Conservation (phyloP, 106 monocot genomes). For the Iris macrosiphon region DNA sequence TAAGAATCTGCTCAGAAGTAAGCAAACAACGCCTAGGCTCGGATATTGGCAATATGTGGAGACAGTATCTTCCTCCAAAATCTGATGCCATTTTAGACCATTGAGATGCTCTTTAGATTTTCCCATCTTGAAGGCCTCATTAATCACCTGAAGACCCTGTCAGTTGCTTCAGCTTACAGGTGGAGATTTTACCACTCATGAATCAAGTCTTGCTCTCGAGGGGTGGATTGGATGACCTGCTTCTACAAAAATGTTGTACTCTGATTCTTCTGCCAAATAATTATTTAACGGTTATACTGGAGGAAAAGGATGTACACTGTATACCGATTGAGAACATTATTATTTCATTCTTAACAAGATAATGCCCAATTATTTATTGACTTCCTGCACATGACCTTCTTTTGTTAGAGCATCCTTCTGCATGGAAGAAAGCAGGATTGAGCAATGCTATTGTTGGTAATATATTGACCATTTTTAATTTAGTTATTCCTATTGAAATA, state of each 20-base stretch:
- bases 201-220: background rate
- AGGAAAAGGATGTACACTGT: conserved; percentile 3
- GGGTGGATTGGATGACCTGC: background rate
- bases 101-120: conserved; percentile 9
- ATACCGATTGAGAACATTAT: background rate
- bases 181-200: background rate
- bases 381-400: background rate
- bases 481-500: too few species aligned
- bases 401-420: background rate
- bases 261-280: background rate
- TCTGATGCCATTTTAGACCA: conserved; percentile 36
- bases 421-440: background rate
- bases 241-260: too few species aligned
- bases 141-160: background rate
- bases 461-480: too few species aligned
- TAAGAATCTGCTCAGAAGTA: conserved; percentile 24
- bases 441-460: too few species aligned
- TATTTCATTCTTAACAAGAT: background rate
- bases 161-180: background rate
- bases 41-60: conserved; percentile 36
- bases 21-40: conserved; percentile 8
- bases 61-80: conserved; percentile 47
- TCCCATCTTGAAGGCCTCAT: background rate
- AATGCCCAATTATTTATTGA: background rate
- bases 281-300: too few species aligned